A percentile compares a stretch with the other conserved stretches of the same genome.
phyloP scores from a whole-genome alignment of 208 protist species.

The Trichomonas gallinae region DNA sequence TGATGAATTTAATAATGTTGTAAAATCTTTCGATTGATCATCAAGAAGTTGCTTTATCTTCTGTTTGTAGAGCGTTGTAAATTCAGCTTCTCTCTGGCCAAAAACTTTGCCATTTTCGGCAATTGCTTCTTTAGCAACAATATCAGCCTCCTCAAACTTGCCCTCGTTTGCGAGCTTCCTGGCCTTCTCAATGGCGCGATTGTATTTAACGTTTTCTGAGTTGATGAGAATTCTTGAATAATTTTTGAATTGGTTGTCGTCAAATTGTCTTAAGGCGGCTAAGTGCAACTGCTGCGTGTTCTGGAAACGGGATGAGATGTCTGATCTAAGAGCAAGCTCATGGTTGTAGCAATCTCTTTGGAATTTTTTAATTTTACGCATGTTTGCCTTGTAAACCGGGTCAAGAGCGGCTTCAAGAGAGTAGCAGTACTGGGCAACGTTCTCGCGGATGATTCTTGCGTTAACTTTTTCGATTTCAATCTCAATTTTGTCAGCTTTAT shows the following conservation, averaged over 20 bases:
- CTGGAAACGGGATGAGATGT: background rate
- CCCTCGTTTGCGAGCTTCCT: background rate
- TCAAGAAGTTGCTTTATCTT: background rate
- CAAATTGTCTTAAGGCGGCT: background rate
- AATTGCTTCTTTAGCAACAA: background rate
- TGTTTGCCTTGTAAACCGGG: background rate
- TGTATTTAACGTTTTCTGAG: background rate
- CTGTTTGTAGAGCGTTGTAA: background rate
- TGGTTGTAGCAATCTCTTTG: background rate
- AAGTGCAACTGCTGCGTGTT: background rate
- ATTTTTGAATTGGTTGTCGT: background rate
- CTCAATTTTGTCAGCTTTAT: background rate
- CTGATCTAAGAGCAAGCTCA: background rate
- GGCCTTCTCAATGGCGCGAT: background rate
- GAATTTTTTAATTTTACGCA: background rate
- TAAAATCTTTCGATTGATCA: background rate
- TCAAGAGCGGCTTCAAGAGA: background rate
- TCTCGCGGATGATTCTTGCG: background rate
- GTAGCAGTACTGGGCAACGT: background rate
- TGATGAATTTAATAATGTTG: background rate
- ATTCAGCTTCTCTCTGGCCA: background rate
- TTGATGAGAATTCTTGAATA: background rate
- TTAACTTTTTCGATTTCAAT: background rate
- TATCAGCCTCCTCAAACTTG: background rate
- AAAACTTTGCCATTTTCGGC: background rate